Conservation (phyloP, 176 grass and related monocot species). For the Miscanthus lutarioriparius region DNA sequence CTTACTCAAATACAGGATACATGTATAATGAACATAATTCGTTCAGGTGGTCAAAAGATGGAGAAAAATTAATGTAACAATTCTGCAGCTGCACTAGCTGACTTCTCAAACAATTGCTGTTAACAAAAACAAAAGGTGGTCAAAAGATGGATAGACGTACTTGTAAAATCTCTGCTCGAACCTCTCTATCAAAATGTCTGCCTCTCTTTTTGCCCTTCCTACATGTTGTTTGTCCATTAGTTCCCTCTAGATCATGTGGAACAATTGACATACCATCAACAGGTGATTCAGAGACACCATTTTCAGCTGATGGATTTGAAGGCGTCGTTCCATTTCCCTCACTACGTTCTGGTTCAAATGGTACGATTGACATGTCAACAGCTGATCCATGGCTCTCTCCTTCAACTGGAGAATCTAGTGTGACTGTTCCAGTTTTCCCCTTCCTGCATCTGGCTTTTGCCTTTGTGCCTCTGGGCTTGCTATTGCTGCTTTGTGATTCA, state of each 20-base stretch:
- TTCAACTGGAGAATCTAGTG: slow-evolving; percentile 28
- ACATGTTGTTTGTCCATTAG: slow-evolving; percentile 34
- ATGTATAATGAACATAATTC: not conserved
- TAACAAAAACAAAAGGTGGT: slow-evolving; percentile 15
- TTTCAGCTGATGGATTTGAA: slow-evolving; percentile 42
- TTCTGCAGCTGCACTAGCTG: not conserved
- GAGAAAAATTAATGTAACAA: slow-evolving; percentile 7
- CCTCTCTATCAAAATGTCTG: slow-evolving; percentile 86
- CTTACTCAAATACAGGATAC: not conserved
- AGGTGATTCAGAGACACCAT: slow-evolving; percentile 15
- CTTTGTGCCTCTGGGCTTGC: slow-evolving; percentile 27
- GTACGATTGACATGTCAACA: slow-evolving; percentile 14
- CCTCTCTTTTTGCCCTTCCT: slow-evolving; percentile 79
- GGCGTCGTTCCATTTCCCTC: slow-evolving; percentile 19
- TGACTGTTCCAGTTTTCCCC: slow-evolving; percentile 9
- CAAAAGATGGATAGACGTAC: slow-evolving; percentile 35
- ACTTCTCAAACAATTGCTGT: slow-evolving; percentile 13
- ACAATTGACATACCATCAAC: slow-evolving; percentile 40
- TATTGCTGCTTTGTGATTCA: slow-evolving; percentile 28
- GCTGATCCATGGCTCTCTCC: slow-evolving; percentile 23
- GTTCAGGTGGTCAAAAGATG: not conserved
- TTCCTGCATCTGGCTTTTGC: slow-evolving; percentile 45
- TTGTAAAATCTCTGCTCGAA: slow-evolving; percentile 75
- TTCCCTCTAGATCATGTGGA: slow-evolving; percentile 36
- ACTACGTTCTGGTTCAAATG: not conserved